Evolutionary conservation across 352 stramenopile species (phyloP).

Genomic region (Phytophthora pini): DNA sequence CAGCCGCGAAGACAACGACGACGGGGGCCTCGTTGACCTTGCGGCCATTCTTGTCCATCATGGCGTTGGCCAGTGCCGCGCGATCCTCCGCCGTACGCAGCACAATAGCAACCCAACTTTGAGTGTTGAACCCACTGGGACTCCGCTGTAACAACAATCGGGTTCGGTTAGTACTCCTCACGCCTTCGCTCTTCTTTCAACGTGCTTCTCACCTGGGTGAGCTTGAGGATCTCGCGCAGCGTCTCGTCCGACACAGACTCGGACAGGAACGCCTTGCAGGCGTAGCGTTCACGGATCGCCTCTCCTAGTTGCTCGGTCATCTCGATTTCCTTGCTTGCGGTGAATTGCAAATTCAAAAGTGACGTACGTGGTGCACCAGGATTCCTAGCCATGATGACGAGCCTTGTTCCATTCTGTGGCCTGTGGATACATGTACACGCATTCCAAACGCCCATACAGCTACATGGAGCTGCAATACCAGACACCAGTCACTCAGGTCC

Average conservation of each 20-base stretch:
- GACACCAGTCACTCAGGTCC: too few species aligned
- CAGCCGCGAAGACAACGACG: constrained; percentile 70
- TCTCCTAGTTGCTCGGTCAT: constrained; percentile 23
- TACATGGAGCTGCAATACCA: neutral
- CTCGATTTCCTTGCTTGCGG: constrained; percentile 8
- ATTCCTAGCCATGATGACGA: too few species aligned
- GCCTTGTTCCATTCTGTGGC: too few species aligned
- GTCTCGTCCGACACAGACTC: constrained; percentile 54
- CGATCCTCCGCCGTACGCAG: constrained; percentile 60
- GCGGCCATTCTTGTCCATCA: constrained; percentile 62
- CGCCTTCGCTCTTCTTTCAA: neutral
- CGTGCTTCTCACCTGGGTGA: constrained; percentile 52
- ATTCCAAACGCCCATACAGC: neutral
- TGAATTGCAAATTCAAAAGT: constrained; percentile 28
- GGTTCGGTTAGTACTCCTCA: neutral
- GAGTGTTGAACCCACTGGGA: constrained; percentile 70
- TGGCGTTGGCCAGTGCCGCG: constrained; percentile 55
- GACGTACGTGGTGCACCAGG: constrained; percentile 4
- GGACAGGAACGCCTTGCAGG: constrained; percentile 42
- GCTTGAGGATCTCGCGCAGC: constrained; percentile 62
- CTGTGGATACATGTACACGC: too few species aligned
- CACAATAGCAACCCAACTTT: constrained; percentile 69
- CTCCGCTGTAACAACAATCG: constrained; percentile 27
- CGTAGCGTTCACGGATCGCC: constrained; percentile 31
- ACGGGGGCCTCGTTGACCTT: constrained; percentile 75